phyloP scores from a whole-genome alignment of 2,329 filamentous ascomycete genomes.

The Penicillium griseofulvum region DNA sequence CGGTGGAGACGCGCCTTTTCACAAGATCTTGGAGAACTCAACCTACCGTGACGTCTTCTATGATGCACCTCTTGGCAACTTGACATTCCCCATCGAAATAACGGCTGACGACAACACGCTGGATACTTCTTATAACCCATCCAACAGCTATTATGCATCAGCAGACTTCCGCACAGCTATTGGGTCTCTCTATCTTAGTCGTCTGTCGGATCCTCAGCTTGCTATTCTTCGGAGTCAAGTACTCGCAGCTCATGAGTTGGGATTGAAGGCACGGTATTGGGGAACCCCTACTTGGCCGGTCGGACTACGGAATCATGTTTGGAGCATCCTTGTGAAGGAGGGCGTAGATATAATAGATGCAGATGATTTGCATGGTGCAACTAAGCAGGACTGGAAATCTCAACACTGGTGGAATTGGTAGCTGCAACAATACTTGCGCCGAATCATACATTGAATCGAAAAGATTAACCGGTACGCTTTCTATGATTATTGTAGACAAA shows the following conservation, averaged over 20 bases:
- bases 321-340: constrained; percentile 55
- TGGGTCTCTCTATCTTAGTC: constrained; percentile 50
- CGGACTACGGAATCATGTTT: constrained; percentile 54
- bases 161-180: constrained; percentile 56
- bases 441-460: not conserved
- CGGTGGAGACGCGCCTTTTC: constrained; percentile 48
- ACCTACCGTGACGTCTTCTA: constrained; percentile 51
- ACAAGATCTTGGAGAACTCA: constrained; percentile 36
- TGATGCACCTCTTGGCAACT: constrained; percentile 45
- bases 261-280: constrained; percentile 61
- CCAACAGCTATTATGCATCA: constrained; percentile 67
- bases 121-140: constrained; percentile 42
- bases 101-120: not conserved
- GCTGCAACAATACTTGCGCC: not conserved
- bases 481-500: not conserved
- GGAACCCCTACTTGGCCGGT: constrained; percentile 58
- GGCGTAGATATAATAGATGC: constrained; percentile 62
- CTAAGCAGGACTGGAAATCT: constrained; percentile 41
- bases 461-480: not conserved
- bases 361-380: constrained; percentile 56
- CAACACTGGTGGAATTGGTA: constrained; percentile 17
- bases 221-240: constrained; percentile 48
- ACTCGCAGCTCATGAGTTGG: constrained; percentile 49
- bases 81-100: constrained; percentile 7
- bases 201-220: constrained; percentile 48